Conservation (phyloP, 2,329 filamentous ascomycete species). For the Diaporthe citri region DNA sequence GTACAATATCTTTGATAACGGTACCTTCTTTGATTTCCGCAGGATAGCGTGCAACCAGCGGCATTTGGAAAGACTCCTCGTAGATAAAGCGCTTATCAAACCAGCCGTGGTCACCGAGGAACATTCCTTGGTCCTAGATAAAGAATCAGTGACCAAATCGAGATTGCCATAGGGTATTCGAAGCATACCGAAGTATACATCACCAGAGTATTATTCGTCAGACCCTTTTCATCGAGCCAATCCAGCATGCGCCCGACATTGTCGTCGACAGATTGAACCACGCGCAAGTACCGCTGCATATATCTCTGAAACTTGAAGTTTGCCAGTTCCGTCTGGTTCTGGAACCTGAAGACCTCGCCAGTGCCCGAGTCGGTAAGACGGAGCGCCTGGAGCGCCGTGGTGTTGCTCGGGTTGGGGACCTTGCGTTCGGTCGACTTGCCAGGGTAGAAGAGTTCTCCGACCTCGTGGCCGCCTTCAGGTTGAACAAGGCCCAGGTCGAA, state of each 20-base stretch:
- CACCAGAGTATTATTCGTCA: constrained; percentile 62
- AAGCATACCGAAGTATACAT: constrained; percentile 58
- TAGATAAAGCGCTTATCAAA: constrained; percentile 72
- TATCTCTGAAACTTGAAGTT: constrained; percentile 70
- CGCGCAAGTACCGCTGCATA: constrained; percentile 67
- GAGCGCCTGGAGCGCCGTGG: constrained; percentile 43
- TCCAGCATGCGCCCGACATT: constrained; percentile 63
- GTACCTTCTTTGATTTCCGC: constrained; percentile 53
- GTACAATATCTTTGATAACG: constrained; percentile 61
- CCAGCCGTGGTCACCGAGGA: constrained; percentile 69
- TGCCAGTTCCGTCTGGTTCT: constrained; percentile 54
- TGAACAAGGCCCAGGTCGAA: constrained; percentile 64
- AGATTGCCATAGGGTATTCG: too few relatives aligned
- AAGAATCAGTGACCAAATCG: neutral
- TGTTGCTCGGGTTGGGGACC: constrained; percentile 49
- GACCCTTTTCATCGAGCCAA: constrained; percentile 55
- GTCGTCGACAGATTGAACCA: constrained; percentile 65
- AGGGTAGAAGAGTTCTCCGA: constrained; percentile 43
- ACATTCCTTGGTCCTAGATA: constrained; percentile 64
- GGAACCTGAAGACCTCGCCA: constrained; percentile 60
- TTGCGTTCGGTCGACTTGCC: constrained; percentile 50
- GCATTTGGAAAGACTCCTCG: constrained; percentile 69
- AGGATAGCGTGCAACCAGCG: constrained; percentile 63
- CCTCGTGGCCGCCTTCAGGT: constrained; percentile 59
- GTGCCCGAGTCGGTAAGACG: constrained; percentile 60